These are phyloP conservation scores for Madurella mycetomatis DNA, from an alignment of 2,329 filamentous ascomycete species.

Conservation along the genomic window DNA sequence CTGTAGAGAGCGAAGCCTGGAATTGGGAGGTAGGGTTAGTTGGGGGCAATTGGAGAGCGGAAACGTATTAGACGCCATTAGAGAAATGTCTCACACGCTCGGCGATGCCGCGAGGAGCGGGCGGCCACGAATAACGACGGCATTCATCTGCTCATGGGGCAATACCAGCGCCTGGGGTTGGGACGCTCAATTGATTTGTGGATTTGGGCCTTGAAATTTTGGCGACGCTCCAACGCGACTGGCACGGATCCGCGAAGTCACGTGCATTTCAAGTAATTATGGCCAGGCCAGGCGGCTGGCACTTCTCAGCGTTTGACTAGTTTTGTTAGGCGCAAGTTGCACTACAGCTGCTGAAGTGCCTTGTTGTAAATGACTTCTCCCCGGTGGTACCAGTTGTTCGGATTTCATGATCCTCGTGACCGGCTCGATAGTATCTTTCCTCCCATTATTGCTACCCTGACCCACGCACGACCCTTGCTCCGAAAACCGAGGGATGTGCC, in stretches of 20 bases:
- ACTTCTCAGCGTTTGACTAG: neutral
- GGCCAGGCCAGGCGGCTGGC: neutral
- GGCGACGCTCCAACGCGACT: neutral
- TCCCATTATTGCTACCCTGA: neutral
- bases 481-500: neutral
- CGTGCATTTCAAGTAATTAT: slow-evolving; percentile 18
- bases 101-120: slow-evolving; percentile 49
- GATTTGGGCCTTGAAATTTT: slow-evolving; percentile 1
- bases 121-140: slow-evolving; percentile 43
- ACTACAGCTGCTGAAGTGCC: neutral
- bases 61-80: neutral
- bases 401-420: neutral
- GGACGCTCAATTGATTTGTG: slow-evolving; percentile 3
- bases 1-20: slow-evolving; percentile 67
- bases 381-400: neutral
- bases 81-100: slow-evolving; percentile 39
- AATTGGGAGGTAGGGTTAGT: neutral
- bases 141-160: slow-evolving; percentile 30
- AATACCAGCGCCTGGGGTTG: neutral
- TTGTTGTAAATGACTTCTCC: neutral
- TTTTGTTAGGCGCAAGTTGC: neutral
- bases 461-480: neutral
- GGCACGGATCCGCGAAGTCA: slow-evolving; percentile 18
- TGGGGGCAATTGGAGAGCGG: neutral
- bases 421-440: neutral